Conservation (phyloP, 1,284 basidiomycete genomes). For the Wallemia mellicola region DNA sequence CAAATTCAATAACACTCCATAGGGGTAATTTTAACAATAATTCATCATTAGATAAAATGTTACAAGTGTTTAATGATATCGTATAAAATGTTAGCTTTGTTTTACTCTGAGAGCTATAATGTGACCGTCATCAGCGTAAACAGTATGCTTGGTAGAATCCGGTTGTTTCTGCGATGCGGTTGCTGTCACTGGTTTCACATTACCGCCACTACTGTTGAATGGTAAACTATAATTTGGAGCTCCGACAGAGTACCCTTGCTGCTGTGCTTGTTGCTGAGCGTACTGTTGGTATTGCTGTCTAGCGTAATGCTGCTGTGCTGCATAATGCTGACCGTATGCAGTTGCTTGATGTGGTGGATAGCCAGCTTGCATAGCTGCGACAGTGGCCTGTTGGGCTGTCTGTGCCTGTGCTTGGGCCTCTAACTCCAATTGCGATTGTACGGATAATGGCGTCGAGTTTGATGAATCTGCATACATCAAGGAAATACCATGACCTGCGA, state of each 20-base stretch:
- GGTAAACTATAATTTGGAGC: neutral
- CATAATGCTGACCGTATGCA: neutral
- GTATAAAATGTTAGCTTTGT: neutral
- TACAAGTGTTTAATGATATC: neutral
- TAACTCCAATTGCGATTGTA: neutral
- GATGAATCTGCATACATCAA: constrained; percentile 82
- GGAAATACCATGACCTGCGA: constrained; percentile 64
- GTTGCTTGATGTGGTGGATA: neutral
- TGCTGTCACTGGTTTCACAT: neutral
- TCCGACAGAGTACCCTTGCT: neutral
- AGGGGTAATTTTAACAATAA: neutral
- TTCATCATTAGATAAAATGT: neutral
- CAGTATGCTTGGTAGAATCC: neutral
- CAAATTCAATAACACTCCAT: too few species aligned
- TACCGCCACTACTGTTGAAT: neutral
- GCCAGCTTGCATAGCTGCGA: neutral
- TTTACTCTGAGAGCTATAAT: neutral
- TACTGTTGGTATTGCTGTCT: neutral
- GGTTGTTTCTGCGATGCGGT: neutral
- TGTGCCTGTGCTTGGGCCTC: neutral
- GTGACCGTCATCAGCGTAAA: neutral
- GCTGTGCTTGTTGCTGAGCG: neutral
- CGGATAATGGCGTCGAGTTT: constrained; percentile 23
- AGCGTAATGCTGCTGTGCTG: neutral
- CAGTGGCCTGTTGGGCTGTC: neutral